Evolutionary conservation across 2,329 filamentous ascomycete genomes (phyloP).

Genomic region (Biscogniauxia sp.): DNA sequence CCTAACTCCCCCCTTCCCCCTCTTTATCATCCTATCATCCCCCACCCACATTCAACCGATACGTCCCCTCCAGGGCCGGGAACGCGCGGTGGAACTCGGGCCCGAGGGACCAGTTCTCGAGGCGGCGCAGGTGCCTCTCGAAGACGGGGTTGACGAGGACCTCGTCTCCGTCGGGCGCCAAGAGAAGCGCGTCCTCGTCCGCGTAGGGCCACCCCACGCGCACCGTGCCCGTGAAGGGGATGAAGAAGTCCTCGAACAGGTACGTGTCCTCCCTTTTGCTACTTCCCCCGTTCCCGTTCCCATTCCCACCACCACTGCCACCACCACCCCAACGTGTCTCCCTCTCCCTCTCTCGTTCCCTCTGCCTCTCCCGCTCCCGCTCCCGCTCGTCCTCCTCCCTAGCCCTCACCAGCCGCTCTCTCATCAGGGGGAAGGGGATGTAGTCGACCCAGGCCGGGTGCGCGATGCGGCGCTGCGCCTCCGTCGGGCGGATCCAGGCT

Average conservation of each 20-base stretch:
- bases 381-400: constrained; percentile 5
- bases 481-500: constrained; percentile 65
- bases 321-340: too few relatives aligned
- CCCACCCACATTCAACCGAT: constrained; percentile 38
- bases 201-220: constrained; percentile 84
- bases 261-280: constrained; percentile 35
- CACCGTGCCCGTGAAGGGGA: constrained; percentile 74
- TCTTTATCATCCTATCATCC: constrained; percentile 12
- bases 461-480: constrained; percentile 61
- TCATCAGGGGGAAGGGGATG: constrained; percentile 75
- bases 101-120: constrained; percentile 81
- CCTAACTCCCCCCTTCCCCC: background rate
- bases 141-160: constrained; percentile 84
- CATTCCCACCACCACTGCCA: too few relatives aligned
- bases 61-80: constrained; percentile 52
- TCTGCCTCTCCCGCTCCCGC: constrained; percentile 7
- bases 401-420: constrained; percentile 45
- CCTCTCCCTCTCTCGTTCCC: background rate
- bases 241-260: constrained; percentile 77
- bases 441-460: constrained; percentile 85
- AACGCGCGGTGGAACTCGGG: constrained; percentile 64
- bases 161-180: constrained; percentile 57
- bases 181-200: constrained; percentile 65
- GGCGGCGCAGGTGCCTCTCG: constrained; percentile 70
- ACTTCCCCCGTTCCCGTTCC: constrained; percentile 7